These are phyloP conservation scores for Begonia loranthoides DNA, from an alignment of 306 rosid genomes.

Conservation along the genomic window DNA sequence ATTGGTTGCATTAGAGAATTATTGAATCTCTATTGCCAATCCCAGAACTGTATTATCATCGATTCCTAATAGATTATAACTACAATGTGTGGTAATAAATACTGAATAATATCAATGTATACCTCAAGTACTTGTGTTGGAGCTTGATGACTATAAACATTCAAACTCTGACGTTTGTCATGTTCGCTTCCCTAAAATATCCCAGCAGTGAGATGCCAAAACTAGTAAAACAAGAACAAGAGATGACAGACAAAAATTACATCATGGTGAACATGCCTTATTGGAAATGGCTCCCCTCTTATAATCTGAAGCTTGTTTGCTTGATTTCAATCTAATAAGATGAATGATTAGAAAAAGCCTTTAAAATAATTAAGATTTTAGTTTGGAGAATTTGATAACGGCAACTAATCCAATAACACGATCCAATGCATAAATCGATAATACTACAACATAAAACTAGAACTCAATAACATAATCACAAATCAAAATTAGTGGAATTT, in stretches of 20 bases:
- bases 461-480: too few relatives aligned
- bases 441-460: too few relatives aligned
- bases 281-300: slow-evolving; percentile 19
- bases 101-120: not conserved
- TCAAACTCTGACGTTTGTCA: slow-evolving; percentile 20
- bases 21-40: too few relatives aligned
- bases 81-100: too few relatives aligned
- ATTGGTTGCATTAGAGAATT: too few relatives aligned
- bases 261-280: slow-evolving; percentile 30
- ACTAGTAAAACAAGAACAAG: too few relatives aligned
- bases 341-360: not conserved
- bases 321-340: slow-evolving; percentile 37
- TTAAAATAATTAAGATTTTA: not conserved
- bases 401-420: not conserved
- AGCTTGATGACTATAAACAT: slow-evolving; percentile 35
- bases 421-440: too few relatives aligned
- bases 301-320: slow-evolving; percentile 31
- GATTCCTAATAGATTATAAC: too few relatives aligned
- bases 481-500: too few relatives aligned
- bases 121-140: slow-evolving; percentile 60
- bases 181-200: slow-evolving; percentile 45
- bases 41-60: too few relatives aligned
- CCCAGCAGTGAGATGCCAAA: slow-evolving; percentile 24
- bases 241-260: too few relatives aligned
- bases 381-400: not conserved